A percentile compares a stretch with the other conserved stretches of the same genome.
Evolutionary conservation across 768 basidiomycete genomes (phyloP).

Genomic region (Lanmaoa pseudosensibilis): DNA sequence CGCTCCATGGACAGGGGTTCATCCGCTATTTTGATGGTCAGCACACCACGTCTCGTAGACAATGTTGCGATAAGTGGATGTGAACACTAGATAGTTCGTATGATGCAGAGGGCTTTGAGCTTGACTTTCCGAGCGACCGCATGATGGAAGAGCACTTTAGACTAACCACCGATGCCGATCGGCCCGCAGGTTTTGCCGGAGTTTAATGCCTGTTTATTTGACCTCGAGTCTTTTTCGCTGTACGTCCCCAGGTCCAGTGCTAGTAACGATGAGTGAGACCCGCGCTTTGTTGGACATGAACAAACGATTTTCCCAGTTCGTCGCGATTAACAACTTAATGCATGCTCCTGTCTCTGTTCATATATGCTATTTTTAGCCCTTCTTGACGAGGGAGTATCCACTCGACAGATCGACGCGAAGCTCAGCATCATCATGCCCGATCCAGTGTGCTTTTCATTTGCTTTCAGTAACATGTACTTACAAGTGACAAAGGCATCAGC

Average conservation of each 20-base stretch:
- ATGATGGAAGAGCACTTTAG: conserved; percentile 1
- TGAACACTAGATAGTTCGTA: neutral
- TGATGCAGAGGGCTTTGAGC: neutral
- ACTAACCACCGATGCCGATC: conserved; percentile 21
- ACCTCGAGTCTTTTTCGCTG: conserved; percentile 29
- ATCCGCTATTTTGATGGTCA: neutral
- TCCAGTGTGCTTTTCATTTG: neutral
- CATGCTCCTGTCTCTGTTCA: neutral
- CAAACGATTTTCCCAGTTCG: neutral
- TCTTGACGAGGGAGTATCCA: neutral
- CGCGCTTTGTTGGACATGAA: neutral
- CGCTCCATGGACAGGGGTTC: neutral
- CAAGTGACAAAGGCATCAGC: neutral
- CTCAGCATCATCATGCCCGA: neutral
- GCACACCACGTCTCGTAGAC: neutral
- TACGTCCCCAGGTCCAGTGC: neutral
- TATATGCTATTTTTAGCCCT: neutral
- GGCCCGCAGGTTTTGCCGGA: conserved; percentile 14
- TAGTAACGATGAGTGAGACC: neutral
- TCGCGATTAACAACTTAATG: neutral
- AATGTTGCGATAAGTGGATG: neutral
- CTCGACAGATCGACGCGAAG: conserved; percentile 2
- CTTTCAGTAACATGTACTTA: neutral
- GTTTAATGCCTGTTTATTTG: neutral
- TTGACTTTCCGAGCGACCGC: neutral